phyloP scores from a whole-genome alignment of 2,329 filamentous ascomycete genomes.

The Diatrype stigma region DNA sequence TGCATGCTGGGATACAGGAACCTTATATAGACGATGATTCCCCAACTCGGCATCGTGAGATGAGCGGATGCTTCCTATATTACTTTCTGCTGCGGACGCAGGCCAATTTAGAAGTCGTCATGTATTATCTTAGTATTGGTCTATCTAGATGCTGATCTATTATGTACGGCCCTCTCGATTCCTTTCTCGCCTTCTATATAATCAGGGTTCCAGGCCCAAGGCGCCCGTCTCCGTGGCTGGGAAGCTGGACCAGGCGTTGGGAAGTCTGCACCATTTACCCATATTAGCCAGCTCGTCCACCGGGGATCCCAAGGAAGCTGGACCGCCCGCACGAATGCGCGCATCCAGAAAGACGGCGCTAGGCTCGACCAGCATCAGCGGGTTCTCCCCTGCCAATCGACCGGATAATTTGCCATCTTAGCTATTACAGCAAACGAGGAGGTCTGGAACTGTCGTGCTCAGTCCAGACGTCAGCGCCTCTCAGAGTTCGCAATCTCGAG shows the following conservation, averaged over 20 bases:
- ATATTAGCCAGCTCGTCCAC: slow-evolving; percentile 16
- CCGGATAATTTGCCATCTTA: neutral
- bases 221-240: neutral
- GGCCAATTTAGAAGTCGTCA: neutral
- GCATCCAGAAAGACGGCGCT: neutral
- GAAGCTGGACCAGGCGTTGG: neutral
- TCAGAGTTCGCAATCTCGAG: slow-evolving; percentile 11
- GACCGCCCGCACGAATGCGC: neutral
- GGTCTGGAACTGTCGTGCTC: slow-evolving; percentile 20
- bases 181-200: neutral
- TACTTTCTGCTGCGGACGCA: neutral
- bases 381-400: neutral
- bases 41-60: neutral
- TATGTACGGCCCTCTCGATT: neutral
- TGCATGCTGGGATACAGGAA: neutral
- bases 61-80: neutral
- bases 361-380: neutral
- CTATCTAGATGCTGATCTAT: neutral
- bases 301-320: slow-evolving; percentile 6
- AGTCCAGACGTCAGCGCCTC: slow-evolving; percentile 20
- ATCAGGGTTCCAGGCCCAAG: neutral
- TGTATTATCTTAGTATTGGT: neutral
- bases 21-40: neutral
- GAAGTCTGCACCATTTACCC: slow-evolving; percentile 9
- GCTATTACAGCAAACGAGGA: neutral